Base-by-base conservation (phyloP, 306 rosid genomes). In the Cercis canadensis region DNA sequence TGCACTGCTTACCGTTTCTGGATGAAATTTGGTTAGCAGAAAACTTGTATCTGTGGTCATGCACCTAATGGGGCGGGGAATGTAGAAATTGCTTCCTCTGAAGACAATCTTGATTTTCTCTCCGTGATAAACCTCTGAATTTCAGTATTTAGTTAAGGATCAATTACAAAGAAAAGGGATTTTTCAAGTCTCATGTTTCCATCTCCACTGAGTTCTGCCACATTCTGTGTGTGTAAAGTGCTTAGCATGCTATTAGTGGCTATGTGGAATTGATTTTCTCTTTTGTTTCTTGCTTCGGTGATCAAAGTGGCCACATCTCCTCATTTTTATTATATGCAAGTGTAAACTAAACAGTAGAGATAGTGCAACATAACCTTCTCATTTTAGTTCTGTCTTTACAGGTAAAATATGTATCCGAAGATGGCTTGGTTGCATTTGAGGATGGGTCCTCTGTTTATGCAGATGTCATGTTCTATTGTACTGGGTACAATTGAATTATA, bases 381-480 rank as follows among this genome's bases (percentile, higher is more conserved):
- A 52, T 52, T 24, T 16, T 14, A 34, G 8, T 71, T 59, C 7
- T 50, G 62, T n/a, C 14, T 60, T 46, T 64, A 11, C 60, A 78
- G 82, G 50, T 78, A 7, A 73, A 65, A 60, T 53, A 61, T 44
- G 75, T 60, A 13, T 11, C 57, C 11, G 66, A 73, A 66, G 78
- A 78, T 67, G 57, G 85, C 43, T 45, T 60, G 46, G 62, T 81
- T 53, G 75, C 34, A 9, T 81, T 81, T 66, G 81, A 76, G 70
- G 85, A 81, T 70, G 81, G 81, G 37, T 66, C 66, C 37, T 65
- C 81, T 64, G 29, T 66, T 54, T 46, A 47, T 81, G 85, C 81
- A 11, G 75, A 81, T 60, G 63, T 68, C 63, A 76, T 81, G 59
- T 37, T 72, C 49, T 68, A 76, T 18, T 81, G 81, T 16, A 81